A percentile compares a stretch with the other conserved stretches of the same genome.
These are phyloP conservation scores for Candida mattraensis DNA, from an alignment of 805 yeast species.

Conservation along the genomic window DNA sequence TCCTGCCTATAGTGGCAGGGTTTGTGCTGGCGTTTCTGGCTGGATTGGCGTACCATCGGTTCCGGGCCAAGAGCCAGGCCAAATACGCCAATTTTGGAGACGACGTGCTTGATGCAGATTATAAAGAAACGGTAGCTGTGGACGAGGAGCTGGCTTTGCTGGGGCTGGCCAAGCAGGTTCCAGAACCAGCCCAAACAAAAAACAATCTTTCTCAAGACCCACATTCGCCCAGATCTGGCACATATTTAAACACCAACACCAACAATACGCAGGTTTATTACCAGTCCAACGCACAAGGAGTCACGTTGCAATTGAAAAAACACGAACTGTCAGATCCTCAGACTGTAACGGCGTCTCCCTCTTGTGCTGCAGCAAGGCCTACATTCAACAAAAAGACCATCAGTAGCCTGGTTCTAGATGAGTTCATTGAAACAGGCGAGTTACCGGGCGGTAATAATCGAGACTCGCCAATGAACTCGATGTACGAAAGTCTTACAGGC, in stretches of 20 bases:
- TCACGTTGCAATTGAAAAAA: conserved; percentile 3
- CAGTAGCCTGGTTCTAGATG: conserved; percentile 28
- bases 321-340: not conserved
- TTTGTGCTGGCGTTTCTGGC: conserved; percentile 23
- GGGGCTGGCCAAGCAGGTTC: conserved; percentile 3
- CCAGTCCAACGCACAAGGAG: conserved; percentile 2
- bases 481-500: conserved; percentile 2
- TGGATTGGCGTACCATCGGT: conserved; percentile 21
- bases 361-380: not conserved
- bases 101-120: conserved; percentile 16
- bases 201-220: not conserved
- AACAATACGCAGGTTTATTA: conserved; percentile 1
- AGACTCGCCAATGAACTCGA: conserved; percentile 1
- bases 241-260: not conserved
- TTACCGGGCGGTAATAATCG: conserved; percentile 2
- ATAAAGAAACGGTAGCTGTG: conserved; percentile 2
- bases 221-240: conserved; percentile 3
- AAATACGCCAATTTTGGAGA: conserved; percentile 16
- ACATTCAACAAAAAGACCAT: conserved; percentile 23
- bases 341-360: not conserved
- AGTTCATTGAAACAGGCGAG: conserved; percentile 26
- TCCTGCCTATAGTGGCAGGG: conserved; percentile 28
- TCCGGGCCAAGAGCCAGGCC: conserved; percentile 26
- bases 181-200: not conserved
- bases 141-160: conserved; percentile 10